Percentiles rank a stretch among this genome's conserved stretches.
Conservation (phyloP, 495 filamentous ascomycete species). For the Aspergillus baeticus region DNA sequence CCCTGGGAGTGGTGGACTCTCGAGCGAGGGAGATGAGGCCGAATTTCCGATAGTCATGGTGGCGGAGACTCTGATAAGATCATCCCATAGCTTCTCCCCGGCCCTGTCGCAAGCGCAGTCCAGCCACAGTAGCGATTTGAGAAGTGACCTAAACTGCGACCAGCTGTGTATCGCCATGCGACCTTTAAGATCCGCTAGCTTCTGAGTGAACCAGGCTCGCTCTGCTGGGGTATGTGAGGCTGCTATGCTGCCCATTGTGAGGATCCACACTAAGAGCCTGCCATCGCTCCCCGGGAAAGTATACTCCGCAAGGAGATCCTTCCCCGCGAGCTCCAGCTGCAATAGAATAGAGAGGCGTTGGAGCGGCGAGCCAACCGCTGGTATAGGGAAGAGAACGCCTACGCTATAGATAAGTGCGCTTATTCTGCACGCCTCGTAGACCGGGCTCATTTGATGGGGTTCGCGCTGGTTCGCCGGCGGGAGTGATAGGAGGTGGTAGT, state of each 20-base stretch:
- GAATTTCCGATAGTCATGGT: no score
- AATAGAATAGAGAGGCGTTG: neutral
- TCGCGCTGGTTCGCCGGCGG: neutral
- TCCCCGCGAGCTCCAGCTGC: neutral
- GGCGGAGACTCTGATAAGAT: neutral
- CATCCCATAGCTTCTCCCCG: conserved; percentile 1
- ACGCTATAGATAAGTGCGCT: conserved; percentile 2
- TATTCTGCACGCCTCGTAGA: conserved; percentile 8
- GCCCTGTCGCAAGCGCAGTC: conserved; percentile 7
- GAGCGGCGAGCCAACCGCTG: neutral
- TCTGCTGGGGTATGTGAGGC: neutral
- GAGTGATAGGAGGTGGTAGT: neutral
- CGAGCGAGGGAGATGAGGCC: no score
- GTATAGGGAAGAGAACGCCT: conserved; percentile 9
- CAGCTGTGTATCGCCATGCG: neutral
- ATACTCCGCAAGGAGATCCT: neutral
- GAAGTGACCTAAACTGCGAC: neutral
- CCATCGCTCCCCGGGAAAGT: neutral
- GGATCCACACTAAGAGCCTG: neutral
- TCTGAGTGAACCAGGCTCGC: conserved; percentile 1
- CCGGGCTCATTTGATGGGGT: neutral
- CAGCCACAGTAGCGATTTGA: neutral
- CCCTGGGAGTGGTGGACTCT: neutral
- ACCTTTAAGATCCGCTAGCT: neutral
- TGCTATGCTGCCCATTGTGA: conserved; percentile 3